Percentiles rank a stretch among this genome's conserved stretches.
Evolutionary conservation across 164 flowering plant species (phyloP).

Genomic region (Nelumbo lutea): DNA sequence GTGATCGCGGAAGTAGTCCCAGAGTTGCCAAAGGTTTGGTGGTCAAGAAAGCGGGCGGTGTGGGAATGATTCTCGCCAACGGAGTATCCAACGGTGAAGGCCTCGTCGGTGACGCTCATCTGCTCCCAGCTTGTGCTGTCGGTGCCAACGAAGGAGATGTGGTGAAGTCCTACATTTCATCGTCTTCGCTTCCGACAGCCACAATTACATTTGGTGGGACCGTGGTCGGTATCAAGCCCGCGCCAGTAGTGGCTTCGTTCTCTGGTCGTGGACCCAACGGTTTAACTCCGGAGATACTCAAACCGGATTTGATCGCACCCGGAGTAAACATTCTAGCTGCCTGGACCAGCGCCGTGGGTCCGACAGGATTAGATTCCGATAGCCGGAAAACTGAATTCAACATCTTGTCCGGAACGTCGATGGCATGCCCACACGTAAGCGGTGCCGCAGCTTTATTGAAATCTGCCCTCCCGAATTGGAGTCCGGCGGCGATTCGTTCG

Average conservation of each 20-base stretch:
- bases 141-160: slow-evolving; percentile 62
- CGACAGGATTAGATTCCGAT: slow-evolving; percentile 64
- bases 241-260: slow-evolving; percentile 85
- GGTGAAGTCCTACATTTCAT: slow-evolving; percentile 44
- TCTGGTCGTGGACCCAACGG: slow-evolving; percentile 81
- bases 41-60: slow-evolving; percentile 76
- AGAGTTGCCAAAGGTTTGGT: slow-evolving; percentile 77
- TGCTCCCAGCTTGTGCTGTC: slow-evolving; percentile 67
- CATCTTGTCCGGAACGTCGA: slow-evolving; percentile 79
- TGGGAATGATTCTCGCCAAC: slow-evolving; percentile 80
- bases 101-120: slow-evolving; percentile 74
- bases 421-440: slow-evolving; percentile 84
- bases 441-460: slow-evolving; percentile 86
- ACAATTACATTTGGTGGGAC: slow-evolving; percentile 66
- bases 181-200: slow-evolving; percentile 40
- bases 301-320: slow-evolving; percentile 26
- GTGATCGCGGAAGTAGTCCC: slow-evolving; percentile 72
- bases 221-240: slow-evolving; percentile 61
- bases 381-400: slow-evolving; percentile 62
- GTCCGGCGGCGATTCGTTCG: slow-evolving; percentile 62
- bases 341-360: slow-evolving; percentile 77
- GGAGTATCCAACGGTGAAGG: slow-evolving; percentile 70
- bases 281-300: slow-evolving; percentile 62
- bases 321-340: slow-evolving; percentile 36
- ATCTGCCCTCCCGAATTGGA: slow-evolving; percentile 76